Evolutionary conservation across 1,139 yeast species (phyloP).

Genomic region (Geotrichum europaeum): DNA sequence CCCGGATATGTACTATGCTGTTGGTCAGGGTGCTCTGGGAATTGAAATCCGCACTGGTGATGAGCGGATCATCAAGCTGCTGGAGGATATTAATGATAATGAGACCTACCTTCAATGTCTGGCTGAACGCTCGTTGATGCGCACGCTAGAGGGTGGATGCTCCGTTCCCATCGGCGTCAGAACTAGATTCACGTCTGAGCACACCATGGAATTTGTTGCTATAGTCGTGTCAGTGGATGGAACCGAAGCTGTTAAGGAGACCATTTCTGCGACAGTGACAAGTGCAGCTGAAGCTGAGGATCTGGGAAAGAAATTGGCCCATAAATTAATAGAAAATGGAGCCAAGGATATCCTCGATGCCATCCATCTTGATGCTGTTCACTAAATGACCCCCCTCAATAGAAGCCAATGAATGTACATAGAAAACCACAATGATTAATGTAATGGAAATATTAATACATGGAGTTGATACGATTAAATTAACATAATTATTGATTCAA

Average conservation of each 20-base stretch:
- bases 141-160: conserved; percentile 95
- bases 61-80: conserved; percentile 47
- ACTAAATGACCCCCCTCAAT: not conserved
- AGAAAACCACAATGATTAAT: not conserved
- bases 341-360: conserved; percentile 77
- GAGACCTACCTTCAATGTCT: conserved; percentile 68
- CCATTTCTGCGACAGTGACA: conserved; percentile 34
- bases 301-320: conserved; percentile 68
- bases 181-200: conserved; percentile 45
- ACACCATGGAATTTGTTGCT: conserved; percentile 48
- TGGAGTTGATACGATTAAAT: not conserved
- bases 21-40: conserved; percentile 98
- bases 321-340: conserved; percentile 60
- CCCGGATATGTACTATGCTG: conserved; percentile 92
- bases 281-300: conserved; percentile 57
- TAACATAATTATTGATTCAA: not conserved
- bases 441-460: not conserved
- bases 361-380: conserved; percentile 55
- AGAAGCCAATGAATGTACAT: not conserved
- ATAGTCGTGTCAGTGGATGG: conserved; percentile 88
- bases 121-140: conserved; percentile 90
- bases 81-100: conserved; percentile 56
- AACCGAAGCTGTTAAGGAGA: conserved; percentile 53
- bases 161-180: conserved; percentile 94
- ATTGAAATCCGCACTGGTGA: conserved; percentile 78